A percentile compares a stretch with the other conserved stretches of the same genome.
Evolutionary conservation across 495 filamentous ascomycete genomes (phyloP).

Genomic region (Mytilinidion resinicola): DNA sequence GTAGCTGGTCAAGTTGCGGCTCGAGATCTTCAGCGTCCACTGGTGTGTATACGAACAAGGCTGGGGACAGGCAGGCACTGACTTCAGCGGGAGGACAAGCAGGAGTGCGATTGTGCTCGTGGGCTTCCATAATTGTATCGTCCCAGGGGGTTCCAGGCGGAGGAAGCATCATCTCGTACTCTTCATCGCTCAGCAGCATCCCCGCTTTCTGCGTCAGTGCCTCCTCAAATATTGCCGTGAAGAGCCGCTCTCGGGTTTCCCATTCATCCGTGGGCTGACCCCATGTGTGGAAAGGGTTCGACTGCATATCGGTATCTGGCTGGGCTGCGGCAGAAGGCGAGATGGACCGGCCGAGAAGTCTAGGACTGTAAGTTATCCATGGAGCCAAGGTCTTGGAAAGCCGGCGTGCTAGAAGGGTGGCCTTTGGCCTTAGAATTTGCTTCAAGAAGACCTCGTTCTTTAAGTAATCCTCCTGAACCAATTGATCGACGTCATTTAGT

Average conservation of each 20-base stretch:
- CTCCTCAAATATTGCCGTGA: not conserved
- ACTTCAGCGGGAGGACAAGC: no score
- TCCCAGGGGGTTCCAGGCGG: not conserved
- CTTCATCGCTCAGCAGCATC: not conserved
- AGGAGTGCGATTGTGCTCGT: no score
- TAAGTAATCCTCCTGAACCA: no score
- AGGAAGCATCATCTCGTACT: not conserved
- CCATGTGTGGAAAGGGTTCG: not conserved
- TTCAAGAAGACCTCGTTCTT: no score
- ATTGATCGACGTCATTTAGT: no score
- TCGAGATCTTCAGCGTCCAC: no score
- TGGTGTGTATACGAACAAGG: no score
- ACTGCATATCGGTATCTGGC: not conserved
- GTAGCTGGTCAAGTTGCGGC: no score
- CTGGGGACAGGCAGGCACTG: no score
- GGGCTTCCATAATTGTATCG: not conserved
- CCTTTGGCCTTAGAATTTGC: not conserved
- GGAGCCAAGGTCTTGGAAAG: not conserved
- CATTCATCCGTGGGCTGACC: not conserved
- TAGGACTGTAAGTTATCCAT: no score
- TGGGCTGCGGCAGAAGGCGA: not conserved
- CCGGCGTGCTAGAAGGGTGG: not conserved
- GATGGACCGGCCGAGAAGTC: not conserved
- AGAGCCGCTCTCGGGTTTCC: not conserved
- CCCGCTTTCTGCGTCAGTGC: not conserved